Percentiles rank a stretch among this genome's conserved stretches.
These are phyloP conservation scores for Elaeis oleifera DNA, from an alignment of 202 grass and related monocot genomes.

Conservation along the genomic window DNA sequence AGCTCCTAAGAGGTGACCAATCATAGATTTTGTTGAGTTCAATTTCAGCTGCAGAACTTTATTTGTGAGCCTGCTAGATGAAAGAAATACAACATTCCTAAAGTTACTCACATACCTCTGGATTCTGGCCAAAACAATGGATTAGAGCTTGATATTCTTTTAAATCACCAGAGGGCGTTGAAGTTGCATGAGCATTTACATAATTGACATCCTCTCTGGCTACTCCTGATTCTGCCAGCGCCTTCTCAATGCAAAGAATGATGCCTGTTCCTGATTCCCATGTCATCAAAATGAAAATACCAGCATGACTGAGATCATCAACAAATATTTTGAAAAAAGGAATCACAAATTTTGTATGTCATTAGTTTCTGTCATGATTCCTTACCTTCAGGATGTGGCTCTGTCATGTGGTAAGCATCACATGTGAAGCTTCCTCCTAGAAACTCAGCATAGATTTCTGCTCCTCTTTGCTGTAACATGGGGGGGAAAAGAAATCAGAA, in stretches of 20 bases:
- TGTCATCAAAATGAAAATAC: slow-evolving; percentile 7
- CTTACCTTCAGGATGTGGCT: slow-evolving; percentile 96
- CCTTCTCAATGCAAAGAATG: slow-evolving; percentile 91
- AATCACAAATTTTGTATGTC: not conserved
- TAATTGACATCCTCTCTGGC: slow-evolving; percentile 90
- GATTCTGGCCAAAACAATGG: slow-evolving; percentile 77
- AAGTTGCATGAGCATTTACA: slow-evolving; percentile 99
- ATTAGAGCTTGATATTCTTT: slow-evolving; percentile 92
- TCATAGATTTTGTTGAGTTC: slow-evolving; percentile 99
- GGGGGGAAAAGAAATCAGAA: slow-evolving; percentile 22
- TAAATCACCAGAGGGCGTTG: slow-evolving; percentile 78
- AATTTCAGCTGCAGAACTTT: slow-evolving; percentile 56
- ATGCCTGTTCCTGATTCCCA: slow-evolving; percentile 61
- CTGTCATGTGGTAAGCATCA: slow-evolving; percentile 96
- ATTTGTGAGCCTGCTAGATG: slow-evolving; percentile 16
- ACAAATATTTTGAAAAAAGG: not conserved
- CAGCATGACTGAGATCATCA: not conserved
- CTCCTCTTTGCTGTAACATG: slow-evolving; percentile 68
- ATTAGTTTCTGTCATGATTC: slow-evolving; percentile 1
- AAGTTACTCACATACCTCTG: slow-evolving; percentile 43
- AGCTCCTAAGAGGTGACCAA: slow-evolving; percentile 88
- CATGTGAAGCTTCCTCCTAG: slow-evolving; percentile 97
- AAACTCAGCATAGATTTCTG: slow-evolving; percentile 88
- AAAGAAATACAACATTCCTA: slow-evolving; percentile 12
- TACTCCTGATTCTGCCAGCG: slow-evolving; percentile 73